These are phyloP conservation scores for Aspergillus sojae DNA, from an alignment of 2,329 filamentous ascomycete genomes.

Conservation along the genomic window DNA sequence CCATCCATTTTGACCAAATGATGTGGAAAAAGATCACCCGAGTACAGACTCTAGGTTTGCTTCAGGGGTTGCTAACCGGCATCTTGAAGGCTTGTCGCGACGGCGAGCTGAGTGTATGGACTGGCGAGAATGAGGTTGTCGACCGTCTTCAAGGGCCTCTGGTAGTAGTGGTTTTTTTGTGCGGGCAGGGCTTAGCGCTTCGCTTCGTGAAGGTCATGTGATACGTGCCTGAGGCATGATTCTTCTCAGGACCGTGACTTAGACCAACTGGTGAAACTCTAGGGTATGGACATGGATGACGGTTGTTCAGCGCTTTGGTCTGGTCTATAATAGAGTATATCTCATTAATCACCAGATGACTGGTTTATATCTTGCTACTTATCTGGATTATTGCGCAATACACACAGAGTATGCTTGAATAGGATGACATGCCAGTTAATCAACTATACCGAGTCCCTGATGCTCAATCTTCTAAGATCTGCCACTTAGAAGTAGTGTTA, in stretches of 20 bases:
- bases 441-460: background rate
- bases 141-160: constrained; percentile 32
- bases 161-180: constrained; percentile 40
- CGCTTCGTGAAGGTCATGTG: constrained; percentile 43
- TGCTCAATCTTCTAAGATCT: background rate
- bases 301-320: background rate
- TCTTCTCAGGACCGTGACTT: background rate
- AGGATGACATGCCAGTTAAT: background rate
- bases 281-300: background rate
- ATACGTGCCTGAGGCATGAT: constrained; percentile 26
- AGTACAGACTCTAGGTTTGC: background rate
- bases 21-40: background rate
- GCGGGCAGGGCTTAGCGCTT: constrained; percentile 45
- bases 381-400: background rate
- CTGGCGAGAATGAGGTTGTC: constrained; percentile 37
- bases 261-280: background rate
- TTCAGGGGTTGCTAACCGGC: constrained; percentile 50
- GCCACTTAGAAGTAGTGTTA: background rate
- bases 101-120: constrained; percentile 43
- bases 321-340: background rate
- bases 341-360: background rate
- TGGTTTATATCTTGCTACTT: background rate
- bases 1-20: background rate
- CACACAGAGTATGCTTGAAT: background rate
- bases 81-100: constrained; percentile 55